Percentiles rank a stretch among this genome's conserved stretches.
Conservation (phyloP, 1,139 yeast genomes). For the Suhomyces anneliseae region DNA sequence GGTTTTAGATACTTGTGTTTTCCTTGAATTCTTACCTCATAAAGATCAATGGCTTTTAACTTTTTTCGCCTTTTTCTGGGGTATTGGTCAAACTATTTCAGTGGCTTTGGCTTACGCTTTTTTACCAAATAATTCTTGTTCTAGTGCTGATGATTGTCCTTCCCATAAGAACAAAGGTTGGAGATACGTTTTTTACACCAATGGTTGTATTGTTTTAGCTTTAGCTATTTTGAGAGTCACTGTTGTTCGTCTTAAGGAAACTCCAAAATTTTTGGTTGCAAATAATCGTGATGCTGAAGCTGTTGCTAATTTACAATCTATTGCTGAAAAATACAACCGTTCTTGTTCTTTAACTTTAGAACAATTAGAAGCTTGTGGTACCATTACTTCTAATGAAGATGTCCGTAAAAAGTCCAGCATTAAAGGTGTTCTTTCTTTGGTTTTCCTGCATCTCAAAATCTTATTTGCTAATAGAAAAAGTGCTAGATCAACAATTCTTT, state of each 20-base stretch:
- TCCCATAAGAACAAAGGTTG: constrained; percentile 34
- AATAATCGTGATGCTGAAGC: constrained; percentile 38
- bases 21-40: constrained; percentile 29
- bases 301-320: constrained; percentile 25
- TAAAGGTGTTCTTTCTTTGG: constrained; percentile 15
- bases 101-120: constrained; percentile 35
- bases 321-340: constrained; percentile 32
- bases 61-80: constrained; percentile 40
- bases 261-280: constrained; percentile 37
- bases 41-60: constrained; percentile 37
- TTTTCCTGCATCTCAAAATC: constrained; percentile 23
- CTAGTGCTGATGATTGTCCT: constrained; percentile 29
- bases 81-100: constrained; percentile 36
- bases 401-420: constrained; percentile 16
- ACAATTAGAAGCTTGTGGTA: constrained; percentile 29
- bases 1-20: constrained; percentile 32
- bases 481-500: constrained; percentile 28
- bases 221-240: constrained; percentile 34
- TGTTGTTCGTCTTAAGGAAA: constrained; percentile 30
- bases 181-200: constrained; percentile 37
- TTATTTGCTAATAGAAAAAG: constrained; percentile 29
- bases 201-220: constrained; percentile 31
- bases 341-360: constrained; percentile 31
- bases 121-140: constrained; percentile 31
- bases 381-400: constrained; percentile 19